Evolutionary conservation across 2,329 filamentous ascomycete species (phyloP).

Genomic region (Xylaria sp.): DNA sequence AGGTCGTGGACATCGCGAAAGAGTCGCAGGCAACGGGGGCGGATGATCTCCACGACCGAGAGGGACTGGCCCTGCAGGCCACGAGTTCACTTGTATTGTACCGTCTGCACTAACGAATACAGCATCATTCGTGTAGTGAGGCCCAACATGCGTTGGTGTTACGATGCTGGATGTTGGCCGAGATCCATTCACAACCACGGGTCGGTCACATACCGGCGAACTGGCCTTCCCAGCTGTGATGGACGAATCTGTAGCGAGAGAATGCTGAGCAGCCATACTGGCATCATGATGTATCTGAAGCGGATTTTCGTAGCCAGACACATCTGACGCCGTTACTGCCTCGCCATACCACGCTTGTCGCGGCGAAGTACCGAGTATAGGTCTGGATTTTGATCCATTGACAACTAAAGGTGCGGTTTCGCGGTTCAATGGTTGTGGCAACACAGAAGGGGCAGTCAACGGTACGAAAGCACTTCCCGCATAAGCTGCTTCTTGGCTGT

Average conservation of each 20-base stretch:
- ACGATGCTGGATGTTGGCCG: constrained; percentile 12
- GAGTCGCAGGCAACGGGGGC: constrained; percentile 8
- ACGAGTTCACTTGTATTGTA: constrained; percentile 19
- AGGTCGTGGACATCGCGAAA: constrained; percentile 35
- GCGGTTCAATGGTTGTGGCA: constrained; percentile 33
- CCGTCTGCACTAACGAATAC: constrained; percentile 26
- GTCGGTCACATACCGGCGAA: constrained; percentile 36
- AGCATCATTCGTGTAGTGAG: constrained; percentile 29
- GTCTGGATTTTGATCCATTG: constrained; percentile 37
- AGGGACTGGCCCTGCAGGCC: constrained; percentile 15
- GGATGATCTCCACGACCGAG: neutral
- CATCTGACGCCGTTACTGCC: constrained; percentile 24
- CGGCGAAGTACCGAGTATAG: constrained; percentile 25
- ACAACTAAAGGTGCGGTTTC: constrained; percentile 38
- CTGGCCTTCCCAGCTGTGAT: constrained; percentile 23
- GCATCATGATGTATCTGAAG: constrained; percentile 35
- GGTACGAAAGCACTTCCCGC: constrained; percentile 34
- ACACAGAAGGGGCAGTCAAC: constrained; percentile 37
- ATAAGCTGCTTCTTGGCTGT: constrained; percentile 40
- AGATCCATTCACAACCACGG: constrained; percentile 43
- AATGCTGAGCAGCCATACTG: constrained; percentile 23
- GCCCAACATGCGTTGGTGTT: constrained; percentile 14
- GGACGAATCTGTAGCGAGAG: constrained; percentile 21
- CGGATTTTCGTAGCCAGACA: constrained; percentile 34
- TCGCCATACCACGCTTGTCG: constrained; percentile 30